Base-by-base conservation (phyloP, 2,329 filamentous ascomycete species). In the Shiraia sp. region DNA sequence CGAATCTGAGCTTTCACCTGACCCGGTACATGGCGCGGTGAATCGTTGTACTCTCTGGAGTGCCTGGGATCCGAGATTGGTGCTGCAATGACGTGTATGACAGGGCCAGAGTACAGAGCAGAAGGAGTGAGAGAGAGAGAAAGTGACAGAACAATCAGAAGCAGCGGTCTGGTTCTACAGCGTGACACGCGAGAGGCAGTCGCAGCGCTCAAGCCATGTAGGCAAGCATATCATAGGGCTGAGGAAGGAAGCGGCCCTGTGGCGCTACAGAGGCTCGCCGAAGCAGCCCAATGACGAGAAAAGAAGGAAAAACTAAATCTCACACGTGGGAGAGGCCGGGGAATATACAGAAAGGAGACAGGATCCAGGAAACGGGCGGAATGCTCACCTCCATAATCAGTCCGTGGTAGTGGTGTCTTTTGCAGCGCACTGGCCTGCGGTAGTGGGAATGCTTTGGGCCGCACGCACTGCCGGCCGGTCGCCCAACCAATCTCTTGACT, bases 91-190 rank as follows among this genome's bases (percentile, higher is more conserved):
- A 61, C 55, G 51, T 52, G 57, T 61, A 48, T 47, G 56, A 54
- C 47, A 46, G 33, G 36, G 43, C 34, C 47, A 45, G 49, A 41
- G 32, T 49, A 41, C 42, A 53, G 51, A 40, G 38, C 39, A 40
- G 22, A 35, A 29, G 25, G 49, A 34, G 51, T 44, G 29, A 32
- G 46, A 33, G 23, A 31, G 39, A 36, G 39, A 42, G 28, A 42
- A 49, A 34, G 47, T 30, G 45, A 55, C 28, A 49, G 44, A 45
- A 50, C 51, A 55, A 55, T 49, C 55, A 51, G 47, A 48, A 50
- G 52, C 47, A 52, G 40, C 38, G 34, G 57, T 56, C 56, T 61
- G 59, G 66, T 68, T 64, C 59, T 68, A 70, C 67, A 68, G 58
- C 60, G 57, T 64, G 49, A 55, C 61, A 64, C 52, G 53, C 52